phyloP scores from a whole-genome alignment of 371 early-diverging fungal species.

The Mucor indicus region DNA sequence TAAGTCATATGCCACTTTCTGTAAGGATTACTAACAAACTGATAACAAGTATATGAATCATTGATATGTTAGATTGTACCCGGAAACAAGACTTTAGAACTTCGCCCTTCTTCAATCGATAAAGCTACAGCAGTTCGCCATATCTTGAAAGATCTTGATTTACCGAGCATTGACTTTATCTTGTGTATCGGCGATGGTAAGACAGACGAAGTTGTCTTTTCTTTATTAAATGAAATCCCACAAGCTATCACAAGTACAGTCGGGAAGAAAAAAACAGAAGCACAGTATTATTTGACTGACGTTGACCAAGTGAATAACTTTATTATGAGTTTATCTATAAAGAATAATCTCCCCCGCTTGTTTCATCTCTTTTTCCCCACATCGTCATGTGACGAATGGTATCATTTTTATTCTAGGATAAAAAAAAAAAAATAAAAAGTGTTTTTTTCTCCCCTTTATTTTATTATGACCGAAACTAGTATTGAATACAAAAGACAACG shows the following conservation, averaged over 20 bases:
- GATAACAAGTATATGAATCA: too few relatives aligned
- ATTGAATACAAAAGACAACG: background rate
- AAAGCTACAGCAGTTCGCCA: slow-evolving; percentile 84
- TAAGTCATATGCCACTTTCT: slow-evolving; percentile 90
- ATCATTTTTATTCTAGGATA: too few relatives aligned
- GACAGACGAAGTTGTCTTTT: slow-evolving; percentile 87
- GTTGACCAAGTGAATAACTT: slow-evolving; percentile 63
- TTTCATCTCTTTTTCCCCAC: too few relatives aligned
- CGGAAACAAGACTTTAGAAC: slow-evolving; percentile 93
- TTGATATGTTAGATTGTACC: slow-evolving; percentile 64
- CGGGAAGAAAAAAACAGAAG: slow-evolving; percentile 95
- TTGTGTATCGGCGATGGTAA: slow-evolving; percentile 92
- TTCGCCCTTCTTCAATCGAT: slow-evolving; percentile 89
- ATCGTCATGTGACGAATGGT: too few relatives aligned
- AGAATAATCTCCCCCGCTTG: too few relatives aligned
- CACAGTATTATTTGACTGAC: slow-evolving; percentile 78
- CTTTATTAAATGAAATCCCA: slow-evolving; percentile 62
- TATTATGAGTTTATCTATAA: too few relatives aligned
- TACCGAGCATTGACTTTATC: slow-evolving; percentile 61
- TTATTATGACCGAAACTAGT: too few relatives aligned
- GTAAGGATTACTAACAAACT: background rate
- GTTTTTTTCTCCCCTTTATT: too few relatives aligned
- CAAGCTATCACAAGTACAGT: slow-evolving; percentile 84
- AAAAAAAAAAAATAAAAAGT: too few relatives aligned
- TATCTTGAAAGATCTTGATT: slow-evolving; percentile 78